Evolutionary conservation across 495 filamentous ascomycete species (phyloP).

Genomic region (Polyplosphaeria fusca): DNA sequence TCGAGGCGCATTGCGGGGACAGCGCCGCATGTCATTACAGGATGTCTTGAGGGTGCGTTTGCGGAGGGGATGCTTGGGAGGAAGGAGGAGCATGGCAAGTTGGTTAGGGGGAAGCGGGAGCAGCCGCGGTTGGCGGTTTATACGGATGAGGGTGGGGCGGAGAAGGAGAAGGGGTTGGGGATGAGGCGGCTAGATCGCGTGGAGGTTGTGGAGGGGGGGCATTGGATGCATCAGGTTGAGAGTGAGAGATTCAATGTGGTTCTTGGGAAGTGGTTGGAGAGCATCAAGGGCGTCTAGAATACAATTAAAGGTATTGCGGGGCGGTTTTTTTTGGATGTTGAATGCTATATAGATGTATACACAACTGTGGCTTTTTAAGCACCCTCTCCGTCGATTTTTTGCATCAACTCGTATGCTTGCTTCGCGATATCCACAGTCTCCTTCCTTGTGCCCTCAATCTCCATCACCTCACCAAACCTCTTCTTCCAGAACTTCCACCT

Average conservation of each 20-base stretch:
- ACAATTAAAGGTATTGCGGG: no score
- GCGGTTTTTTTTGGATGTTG: no score
- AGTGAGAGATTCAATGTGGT: slow-evolving; percentile 15
- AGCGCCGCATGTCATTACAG: slow-evolving; percentile 3
- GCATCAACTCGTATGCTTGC: slow-evolving; percentile 14
- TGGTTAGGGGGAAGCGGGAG: slow-evolving; percentile 5
- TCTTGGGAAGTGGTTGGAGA: slow-evolving; percentile 12
- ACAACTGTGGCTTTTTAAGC: no score
- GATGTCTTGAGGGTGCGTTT: not conserved
- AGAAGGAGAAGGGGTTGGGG: not conserved
- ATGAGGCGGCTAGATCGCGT: not conserved
- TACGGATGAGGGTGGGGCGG: not conserved
- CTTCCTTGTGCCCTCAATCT: slow-evolving; percentile 3
- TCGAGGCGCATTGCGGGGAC: not conserved
- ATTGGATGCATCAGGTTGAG: slow-evolving; percentile 7
- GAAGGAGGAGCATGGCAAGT: not conserved
- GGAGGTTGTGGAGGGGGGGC: slow-evolving; percentile 1
- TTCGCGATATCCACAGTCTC: slow-evolving; percentile 22
- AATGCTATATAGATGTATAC: no score
- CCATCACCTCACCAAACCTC: slow-evolving; percentile 18
- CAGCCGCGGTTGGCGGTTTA: slow-evolving; percentile 1
- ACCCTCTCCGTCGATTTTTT: slow-evolving; percentile 1
- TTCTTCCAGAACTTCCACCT: slow-evolving; percentile 27
- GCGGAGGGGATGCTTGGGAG: slow-evolving; percentile 1
- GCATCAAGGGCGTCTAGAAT: not conserved